Evolutionary conservation across 371 early-diverging fungal species (phyloP).

Genomic region (Syncephalastrum racemosum): DNA sequence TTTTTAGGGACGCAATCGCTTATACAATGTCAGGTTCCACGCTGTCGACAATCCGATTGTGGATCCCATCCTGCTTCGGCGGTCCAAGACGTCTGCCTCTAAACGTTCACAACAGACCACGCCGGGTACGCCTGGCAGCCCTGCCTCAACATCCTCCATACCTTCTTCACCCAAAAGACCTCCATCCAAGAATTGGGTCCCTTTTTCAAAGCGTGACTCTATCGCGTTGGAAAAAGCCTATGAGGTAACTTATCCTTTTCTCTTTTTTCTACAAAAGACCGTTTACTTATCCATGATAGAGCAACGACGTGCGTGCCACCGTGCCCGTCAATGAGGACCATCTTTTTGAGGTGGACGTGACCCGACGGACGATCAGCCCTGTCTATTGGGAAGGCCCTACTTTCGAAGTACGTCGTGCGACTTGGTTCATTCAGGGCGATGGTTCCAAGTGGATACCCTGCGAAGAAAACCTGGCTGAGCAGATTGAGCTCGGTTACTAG

Average conservation of each 20-base stretch:
- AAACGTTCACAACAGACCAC: not conserved
- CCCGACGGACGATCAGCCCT: constrained; percentile 66
- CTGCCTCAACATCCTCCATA: not conserved
- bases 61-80: constrained; percentile 22
- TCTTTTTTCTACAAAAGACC: too few species aligned
- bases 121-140: not conserved
- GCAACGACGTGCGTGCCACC: constrained; percentile 26
- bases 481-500: constrained; percentile 83
- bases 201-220: constrained; percentile 63
- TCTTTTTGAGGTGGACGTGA: constrained; percentile 78
- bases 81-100: constrained; percentile 9
- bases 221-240: constrained; percentile 59
- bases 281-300: constrained; percentile 2
- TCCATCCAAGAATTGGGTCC: constrained; percentile 54
- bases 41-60: constrained; percentile 22
- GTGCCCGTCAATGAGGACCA: constrained; percentile 73
- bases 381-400: constrained; percentile 86
- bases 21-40: constrained; percentile 19
- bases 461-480: constrained; percentile 75
- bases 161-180: constrained; percentile 10
- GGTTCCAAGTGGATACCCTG: constrained; percentile 75
- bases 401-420: constrained; percentile 77
- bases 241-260: constrained; percentile 20
- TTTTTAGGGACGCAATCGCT: not conserved
- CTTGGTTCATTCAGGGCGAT: constrained; percentile 76